phyloP scores from a whole-genome alignment of 2,329 filamentous ascomycete genomes.

The Aspergillus nomiae region DNA sequence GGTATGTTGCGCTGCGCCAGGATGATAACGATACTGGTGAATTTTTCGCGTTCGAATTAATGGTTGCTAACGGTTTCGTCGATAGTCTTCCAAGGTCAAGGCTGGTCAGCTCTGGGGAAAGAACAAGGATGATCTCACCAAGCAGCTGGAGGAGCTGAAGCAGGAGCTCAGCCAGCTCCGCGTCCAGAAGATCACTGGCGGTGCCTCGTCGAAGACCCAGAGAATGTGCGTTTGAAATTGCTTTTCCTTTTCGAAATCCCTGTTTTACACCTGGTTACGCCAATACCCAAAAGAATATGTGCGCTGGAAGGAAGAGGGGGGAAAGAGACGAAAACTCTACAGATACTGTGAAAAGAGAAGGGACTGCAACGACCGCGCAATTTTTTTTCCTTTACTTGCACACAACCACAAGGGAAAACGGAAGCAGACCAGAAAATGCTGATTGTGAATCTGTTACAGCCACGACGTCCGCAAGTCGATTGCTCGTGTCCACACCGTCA shows the following conservation, averaged over 20 bases:
- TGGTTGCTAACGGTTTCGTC: not conserved
- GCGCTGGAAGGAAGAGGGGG: not conserved
- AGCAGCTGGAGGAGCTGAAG: conserved; percentile 95
- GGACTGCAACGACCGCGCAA: conserved; percentile 1
- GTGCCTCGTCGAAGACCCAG: conserved; percentile 92
- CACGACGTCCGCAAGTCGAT: conserved; percentile 99
- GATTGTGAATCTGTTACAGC: conserved; percentile 54
- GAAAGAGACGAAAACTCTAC: conserved; percentile 4
- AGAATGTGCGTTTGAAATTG: conserved; percentile 74
- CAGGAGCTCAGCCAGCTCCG: conserved; percentile 93
- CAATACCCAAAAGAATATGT: not conserved
- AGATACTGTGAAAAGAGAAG: conserved; percentile 7
- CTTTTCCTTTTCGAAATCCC: conserved; percentile 1
- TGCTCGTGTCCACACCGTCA: conserved; percentile 96
- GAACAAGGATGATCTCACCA: conserved; percentile 97
- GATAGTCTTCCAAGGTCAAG: conserved; percentile 79
- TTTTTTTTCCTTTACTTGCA: not conserved
- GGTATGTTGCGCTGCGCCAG: conserved; percentile 37
- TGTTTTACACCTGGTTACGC: not conserved
- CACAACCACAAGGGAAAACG: not conserved
- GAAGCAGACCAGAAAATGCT: conserved; percentile 21
- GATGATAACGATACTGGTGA: conserved; percentile 23
- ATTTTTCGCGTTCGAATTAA: conserved; percentile 2
- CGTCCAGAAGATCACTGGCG: conserved; percentile 95
- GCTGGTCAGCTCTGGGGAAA: conserved; percentile 96